A percentile compares a stretch with the other conserved stretches of the same genome.
These are phyloP conservation scores for Bertia moriformis DNA, from an alignment of 2,329 filamentous ascomycete genomes.

Conservation along the genomic window DNA sequence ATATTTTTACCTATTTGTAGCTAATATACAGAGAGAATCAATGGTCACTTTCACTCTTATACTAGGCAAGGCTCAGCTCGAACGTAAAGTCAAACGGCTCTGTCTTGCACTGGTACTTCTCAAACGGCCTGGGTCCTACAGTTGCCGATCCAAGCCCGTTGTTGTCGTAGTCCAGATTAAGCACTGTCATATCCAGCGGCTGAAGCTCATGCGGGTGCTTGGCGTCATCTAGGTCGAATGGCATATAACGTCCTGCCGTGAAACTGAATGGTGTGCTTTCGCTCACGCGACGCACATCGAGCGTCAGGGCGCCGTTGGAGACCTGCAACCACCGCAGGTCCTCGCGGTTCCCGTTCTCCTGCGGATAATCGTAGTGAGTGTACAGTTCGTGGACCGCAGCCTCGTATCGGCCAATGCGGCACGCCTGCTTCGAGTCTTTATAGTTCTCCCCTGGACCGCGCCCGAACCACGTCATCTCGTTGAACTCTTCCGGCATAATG, in stretches of 20 bases:
- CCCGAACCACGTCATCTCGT: constrained; percentile 41
- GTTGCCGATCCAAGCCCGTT: constrained; percentile 5
- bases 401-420: constrained; percentile 33
- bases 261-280: constrained; percentile 30
- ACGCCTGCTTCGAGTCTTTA: constrained; percentile 42
- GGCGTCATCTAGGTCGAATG: constrained; percentile 36
- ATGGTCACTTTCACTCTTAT: no score
- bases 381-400: constrained; percentile 28
- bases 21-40: no score
- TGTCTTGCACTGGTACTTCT: constrained; percentile 9
- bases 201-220: constrained; percentile 49
- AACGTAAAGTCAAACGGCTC: constrained; percentile 12
- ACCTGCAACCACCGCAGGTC: constrained; percentile 39
- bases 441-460: constrained; percentile 51
- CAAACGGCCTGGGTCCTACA: constrained; percentile 12
- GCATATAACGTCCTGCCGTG: constrained; percentile 35
- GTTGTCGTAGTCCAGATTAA: constrained; percentile 20
- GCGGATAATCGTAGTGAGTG: constrained; percentile 49
- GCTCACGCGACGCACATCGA: constrained; percentile 4
- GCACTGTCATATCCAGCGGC: constrained; percentile 25
- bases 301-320: constrained; percentile 4
- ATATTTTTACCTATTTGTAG: no score
- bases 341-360: constrained; percentile 52
- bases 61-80: no score
- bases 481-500: constrained; percentile 27